These are phyloP conservation scores for Ramularia endophylla DNA, from an alignment of 2,329 filamentous ascomycete species.

Conservation along the genomic window DNA sequence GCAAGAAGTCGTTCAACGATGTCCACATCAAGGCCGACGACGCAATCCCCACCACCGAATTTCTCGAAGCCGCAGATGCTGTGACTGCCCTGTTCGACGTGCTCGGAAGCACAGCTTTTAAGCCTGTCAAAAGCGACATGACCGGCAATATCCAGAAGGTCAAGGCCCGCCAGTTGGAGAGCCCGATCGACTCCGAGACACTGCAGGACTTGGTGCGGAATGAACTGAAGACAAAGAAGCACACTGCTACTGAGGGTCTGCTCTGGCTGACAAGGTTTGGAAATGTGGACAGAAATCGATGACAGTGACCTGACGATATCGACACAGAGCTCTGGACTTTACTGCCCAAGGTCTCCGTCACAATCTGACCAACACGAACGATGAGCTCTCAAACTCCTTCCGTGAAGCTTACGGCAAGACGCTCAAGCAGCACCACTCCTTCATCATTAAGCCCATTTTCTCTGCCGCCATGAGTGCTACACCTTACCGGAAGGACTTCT, in stretches of 20 bases:
- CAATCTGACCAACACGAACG: constrained; percentile 61
- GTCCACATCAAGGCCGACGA: constrained; percentile 75
- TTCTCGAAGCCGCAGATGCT: constrained; percentile 85
- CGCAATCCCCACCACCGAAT: constrained; percentile 75
- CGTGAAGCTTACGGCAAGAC: constrained; percentile 75
- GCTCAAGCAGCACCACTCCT: constrained; percentile 86
- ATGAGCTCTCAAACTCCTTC: constrained; percentile 85
- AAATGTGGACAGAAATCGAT: constrained; percentile 4
- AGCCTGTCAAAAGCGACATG: constrained; percentile 87
- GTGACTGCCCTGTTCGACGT: constrained; percentile 76
- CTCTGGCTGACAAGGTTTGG: constrained; percentile 82
- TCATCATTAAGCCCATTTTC: constrained; percentile 88
- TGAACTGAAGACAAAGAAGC: constrained; percentile 85
- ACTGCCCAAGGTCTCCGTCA: constrained; percentile 75
- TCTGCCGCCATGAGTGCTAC: constrained; percentile 86
- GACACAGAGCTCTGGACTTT: constrained; percentile 78
- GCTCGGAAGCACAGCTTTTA: constrained; percentile 68
- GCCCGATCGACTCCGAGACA: constrained; percentile 71
- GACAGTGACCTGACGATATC: constrained; percentile 3
- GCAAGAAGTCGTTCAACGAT: constrained; percentile 76
- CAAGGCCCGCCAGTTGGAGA: constrained; percentile 70
- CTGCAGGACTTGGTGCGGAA: constrained; percentile 80
- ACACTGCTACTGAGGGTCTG: constrained; percentile 80
- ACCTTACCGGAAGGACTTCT: constrained; percentile 92
- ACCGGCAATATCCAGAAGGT: constrained; percentile 95